These are phyloP conservation scores for Coprinopsis cinerea DNA, from an alignment of 768 basidiomycete genomes.

Conservation along the genomic window DNA sequence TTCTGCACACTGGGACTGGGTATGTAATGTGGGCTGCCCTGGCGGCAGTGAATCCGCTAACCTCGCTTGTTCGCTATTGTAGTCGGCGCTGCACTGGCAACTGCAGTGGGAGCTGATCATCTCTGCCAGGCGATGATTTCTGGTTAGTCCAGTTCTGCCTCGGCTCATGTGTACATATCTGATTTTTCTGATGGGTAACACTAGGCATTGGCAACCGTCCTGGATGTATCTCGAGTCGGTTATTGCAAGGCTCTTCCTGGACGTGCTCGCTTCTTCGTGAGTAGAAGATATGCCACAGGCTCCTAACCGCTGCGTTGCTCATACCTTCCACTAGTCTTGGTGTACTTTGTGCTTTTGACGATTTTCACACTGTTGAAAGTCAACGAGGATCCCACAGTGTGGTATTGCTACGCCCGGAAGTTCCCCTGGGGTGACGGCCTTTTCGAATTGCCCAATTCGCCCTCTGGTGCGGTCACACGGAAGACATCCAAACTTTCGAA, in stretches of 20 bases:
- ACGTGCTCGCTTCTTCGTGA: constrained; percentile 28
- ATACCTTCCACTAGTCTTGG: constrained; percentile 36
- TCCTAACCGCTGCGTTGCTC: too few species aligned
- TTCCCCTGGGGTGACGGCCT: constrained; percentile 29
- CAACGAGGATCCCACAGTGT: constrained; percentile 42
- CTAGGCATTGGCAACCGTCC: constrained; percentile 7
- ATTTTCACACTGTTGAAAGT: constrained; percentile 34
- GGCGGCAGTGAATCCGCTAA: not conserved
- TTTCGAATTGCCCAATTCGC: constrained; percentile 27
- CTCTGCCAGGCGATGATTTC: constrained; percentile 26
- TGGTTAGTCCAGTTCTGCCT: not conserved
- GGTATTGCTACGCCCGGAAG: constrained; percentile 44
- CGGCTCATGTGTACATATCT: not conserved
- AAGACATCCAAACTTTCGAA: constrained; percentile 18
- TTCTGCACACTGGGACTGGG: constrained; percentile 58
- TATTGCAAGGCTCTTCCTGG: constrained; percentile 62
- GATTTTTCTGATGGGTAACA: not conserved
- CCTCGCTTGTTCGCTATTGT: constrained; percentile 2
- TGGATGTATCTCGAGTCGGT: constrained; percentile 46
- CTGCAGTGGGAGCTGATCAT: constrained; percentile 30
- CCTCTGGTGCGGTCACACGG: constrained; percentile 11
- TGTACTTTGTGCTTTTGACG: constrained; percentile 49
- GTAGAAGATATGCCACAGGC: too few species aligned
- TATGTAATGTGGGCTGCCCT: constrained; percentile 25
- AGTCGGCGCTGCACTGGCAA: constrained; percentile 51